Percentiles rank a stretch among this genome's conserved stretches.
Evolutionary conservation across 1,284 basidiomycete species (phyloP).

Genomic region (Ustilago vetiveriae): DNA sequence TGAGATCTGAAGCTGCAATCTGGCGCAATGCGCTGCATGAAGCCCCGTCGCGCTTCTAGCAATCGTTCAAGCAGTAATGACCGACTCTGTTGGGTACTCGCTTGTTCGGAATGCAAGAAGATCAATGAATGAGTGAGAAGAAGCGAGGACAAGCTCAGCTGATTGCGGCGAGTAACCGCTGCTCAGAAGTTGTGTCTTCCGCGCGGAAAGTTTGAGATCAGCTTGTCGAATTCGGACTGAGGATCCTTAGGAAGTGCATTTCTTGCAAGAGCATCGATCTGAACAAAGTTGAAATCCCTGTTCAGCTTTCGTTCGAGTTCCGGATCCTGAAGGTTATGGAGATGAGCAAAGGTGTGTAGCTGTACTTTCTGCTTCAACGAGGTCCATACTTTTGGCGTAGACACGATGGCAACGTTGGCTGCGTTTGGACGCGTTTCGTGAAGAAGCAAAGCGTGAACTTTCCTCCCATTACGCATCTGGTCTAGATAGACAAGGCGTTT

Average conservation of each 20-base stretch:
- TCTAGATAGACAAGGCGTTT: not conserved
- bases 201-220: not conserved
- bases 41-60: too few species aligned
- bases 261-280: not conserved
- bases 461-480: not conserved
- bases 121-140: too few species aligned
- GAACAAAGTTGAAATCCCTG: not conserved
- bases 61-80: too few species aligned
- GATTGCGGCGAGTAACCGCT: too few species aligned
- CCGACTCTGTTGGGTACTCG: too few species aligned
- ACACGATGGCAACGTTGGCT: constrained; percentile 7
- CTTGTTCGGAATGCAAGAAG: too few species aligned
- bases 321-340: not conserved
- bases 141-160: too few species aligned
- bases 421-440: too few species aligned
- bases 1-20: too few species aligned
- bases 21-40: too few species aligned
- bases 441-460: constrained; percentile 9
- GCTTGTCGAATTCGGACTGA: not conserved
- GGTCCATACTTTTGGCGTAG: constrained; percentile 9
- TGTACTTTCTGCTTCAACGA: constrained; percentile 4
- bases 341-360: constrained; percentile 6
- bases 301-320: not conserved
- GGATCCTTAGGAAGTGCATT: constrained; percentile 1
- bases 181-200: not conserved